phyloP scores from a whole-genome alignment of 148 eudicot genomes.

The Chenopodium album region DNA sequence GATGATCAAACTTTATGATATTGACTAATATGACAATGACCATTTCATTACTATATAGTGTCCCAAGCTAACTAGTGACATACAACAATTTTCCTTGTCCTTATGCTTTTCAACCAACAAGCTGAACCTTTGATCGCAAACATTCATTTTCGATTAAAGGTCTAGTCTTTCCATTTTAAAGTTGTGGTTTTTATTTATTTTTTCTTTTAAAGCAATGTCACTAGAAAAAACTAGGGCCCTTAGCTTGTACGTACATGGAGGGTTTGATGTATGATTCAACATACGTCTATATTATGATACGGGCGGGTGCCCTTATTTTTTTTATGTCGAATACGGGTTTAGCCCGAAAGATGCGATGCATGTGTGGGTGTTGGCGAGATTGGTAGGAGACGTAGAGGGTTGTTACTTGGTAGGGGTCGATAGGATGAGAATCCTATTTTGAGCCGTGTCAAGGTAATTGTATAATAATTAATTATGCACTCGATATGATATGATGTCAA shows the following conservation, averaged over 20 bases:
- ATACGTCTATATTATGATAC: neutral
- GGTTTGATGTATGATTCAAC: neutral
- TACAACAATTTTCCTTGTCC: neutral
- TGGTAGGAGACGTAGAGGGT: neutral
- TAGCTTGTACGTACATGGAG: neutral
- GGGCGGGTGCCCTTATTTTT: neutral
- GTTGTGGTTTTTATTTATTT: neutral
- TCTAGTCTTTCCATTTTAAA: neutral
- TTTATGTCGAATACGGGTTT: neutral
- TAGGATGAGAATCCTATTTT: too few relatives aligned
- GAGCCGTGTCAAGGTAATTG: too few relatives aligned
- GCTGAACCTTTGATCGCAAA: constrained; percentile 1
- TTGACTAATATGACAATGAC: neutral
- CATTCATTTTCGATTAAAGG: neutral
- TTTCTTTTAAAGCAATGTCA: constrained; percentile 1
- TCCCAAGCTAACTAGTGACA: constrained; percentile 6
- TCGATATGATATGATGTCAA: too few relatives aligned
- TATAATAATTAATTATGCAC: too few relatives aligned
- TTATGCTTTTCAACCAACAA: constrained; percentile 7
- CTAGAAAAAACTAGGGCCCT: neutral
- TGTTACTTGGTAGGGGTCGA: too few relatives aligned
- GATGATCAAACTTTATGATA: neutral
- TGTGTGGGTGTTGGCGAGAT: neutral
- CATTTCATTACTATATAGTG: neutral
- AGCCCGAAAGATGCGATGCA: neutral